These are phyloP conservation scores for Pythium aristosporum DNA, from an alignment of 352 stramenopile genomes.

Conservation along the genomic window DNA sequence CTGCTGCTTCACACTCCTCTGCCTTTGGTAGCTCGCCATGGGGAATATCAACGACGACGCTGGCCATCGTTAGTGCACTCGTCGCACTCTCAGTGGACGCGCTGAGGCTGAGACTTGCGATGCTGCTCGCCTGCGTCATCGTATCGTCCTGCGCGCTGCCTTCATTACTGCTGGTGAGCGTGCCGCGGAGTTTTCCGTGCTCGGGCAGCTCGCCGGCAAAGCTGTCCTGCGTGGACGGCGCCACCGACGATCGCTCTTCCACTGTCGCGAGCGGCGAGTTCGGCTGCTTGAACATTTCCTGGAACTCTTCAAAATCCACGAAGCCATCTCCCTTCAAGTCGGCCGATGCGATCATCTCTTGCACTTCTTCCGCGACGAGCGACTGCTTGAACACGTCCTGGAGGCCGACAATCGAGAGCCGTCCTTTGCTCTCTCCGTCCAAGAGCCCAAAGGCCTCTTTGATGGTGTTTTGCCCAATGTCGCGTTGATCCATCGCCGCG, in stretches of 20 bases:
- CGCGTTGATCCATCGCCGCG: slow-evolving; percentile 90
- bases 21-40: background rate
- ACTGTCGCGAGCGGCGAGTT: slow-evolving; percentile 36
- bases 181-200: slow-evolving; percentile 6
- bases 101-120: background rate
- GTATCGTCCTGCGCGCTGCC: background rate
- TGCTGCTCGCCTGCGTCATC: no score
- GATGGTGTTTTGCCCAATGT: slow-evolving; percentile 89
- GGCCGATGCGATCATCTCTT: slow-evolving; percentile 89
- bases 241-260: slow-evolving; percentile 23
- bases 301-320: slow-evolving; percentile 92
- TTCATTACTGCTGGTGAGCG: slow-evolving; percentile 1
- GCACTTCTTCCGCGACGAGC: slow-evolving; percentile 82
- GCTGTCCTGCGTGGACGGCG: slow-evolving; percentile 13
- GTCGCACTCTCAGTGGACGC: background rate
- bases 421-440: slow-evolving; percentile 88
- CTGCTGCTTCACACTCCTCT: background rate
- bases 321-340: slow-evolving; percentile 76
- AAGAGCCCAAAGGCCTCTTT: slow-evolving; percentile 90
- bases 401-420: slow-evolving; percentile 90
- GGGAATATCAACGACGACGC: background rate
- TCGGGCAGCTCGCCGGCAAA: slow-evolving; percentile 10
- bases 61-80: background rate
- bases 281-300: slow-evolving; percentile 56
- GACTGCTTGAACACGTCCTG: slow-evolving; percentile 88